Conservation (phyloP, 73 alveolate species). For the Paramecium pentaurelia region DNA sequence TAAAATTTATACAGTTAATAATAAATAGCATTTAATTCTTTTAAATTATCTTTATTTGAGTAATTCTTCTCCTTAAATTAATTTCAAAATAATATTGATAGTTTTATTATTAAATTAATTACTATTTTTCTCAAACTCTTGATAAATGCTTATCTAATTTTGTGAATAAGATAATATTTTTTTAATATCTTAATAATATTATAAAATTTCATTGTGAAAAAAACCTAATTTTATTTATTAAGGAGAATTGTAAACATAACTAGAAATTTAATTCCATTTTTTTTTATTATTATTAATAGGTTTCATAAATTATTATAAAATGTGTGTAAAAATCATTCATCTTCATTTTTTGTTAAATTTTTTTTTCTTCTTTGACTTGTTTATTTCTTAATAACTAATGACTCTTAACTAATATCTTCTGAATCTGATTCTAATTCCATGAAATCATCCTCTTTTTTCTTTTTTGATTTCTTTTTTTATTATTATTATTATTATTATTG, state of each 20-base stretch:
- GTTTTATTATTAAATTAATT: neutral
- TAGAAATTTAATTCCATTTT: neutral
- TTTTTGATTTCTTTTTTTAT: neutral
- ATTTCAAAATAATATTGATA: neutral
- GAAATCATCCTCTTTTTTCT: neutral
- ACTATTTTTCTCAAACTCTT: neutral
- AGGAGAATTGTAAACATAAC: neutral
- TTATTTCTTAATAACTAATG: neutral
- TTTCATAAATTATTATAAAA: neutral
- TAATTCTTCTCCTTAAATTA: neutral
- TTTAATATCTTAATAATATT: too few species aligned
- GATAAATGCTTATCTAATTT: too few species aligned
- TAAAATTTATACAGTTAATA: neutral
- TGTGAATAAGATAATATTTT: too few species aligned
- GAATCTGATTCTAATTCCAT: slow-evolving; percentile 1
- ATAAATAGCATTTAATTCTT: neutral
- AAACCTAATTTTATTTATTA: neutral
- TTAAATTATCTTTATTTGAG: neutral
- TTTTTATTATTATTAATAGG: neutral
- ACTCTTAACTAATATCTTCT: neutral
- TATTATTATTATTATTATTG: neutral
- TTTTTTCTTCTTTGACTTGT: neutral
- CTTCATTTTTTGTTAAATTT: neutral
- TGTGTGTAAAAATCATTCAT: neutral
- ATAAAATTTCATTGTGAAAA: too few species aligned